These are phyloP conservation scores for Mycena vulgaris DNA, from an alignment of 768 basidiomycete species.

Conservation along the genomic window DNA sequence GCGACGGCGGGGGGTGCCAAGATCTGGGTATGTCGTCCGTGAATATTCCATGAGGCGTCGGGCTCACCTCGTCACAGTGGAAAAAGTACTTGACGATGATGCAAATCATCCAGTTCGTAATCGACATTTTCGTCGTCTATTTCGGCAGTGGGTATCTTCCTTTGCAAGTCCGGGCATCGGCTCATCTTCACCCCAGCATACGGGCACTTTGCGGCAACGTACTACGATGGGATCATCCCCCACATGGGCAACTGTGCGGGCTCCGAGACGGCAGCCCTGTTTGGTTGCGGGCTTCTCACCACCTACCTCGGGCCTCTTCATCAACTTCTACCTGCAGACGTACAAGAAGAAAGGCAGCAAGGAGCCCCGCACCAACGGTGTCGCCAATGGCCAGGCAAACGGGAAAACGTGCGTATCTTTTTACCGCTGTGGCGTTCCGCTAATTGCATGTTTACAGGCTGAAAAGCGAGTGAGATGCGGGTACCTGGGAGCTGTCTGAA, in stretches of 20 bases:
- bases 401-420: slow-evolving; percentile 50
- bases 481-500: background rate
- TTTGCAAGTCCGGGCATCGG: background rate
- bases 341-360: slow-evolving; percentile 73
- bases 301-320: slow-evolving; percentile 95
- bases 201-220: slow-evolving; percentile 81
- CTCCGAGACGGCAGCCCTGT: slow-evolving; percentile 87
- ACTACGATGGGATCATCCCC: slow-evolving; percentile 76
- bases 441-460: slow-evolving; percentile 38
- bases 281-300: slow-evolving; percentile 91
- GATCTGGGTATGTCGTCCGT: slow-evolving; percentile 83
- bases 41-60: slow-evolving; percentile 5
- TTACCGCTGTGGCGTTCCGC: background rate
- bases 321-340: slow-evolving; percentile 93
- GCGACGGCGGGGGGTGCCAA: slow-evolving; percentile 96
- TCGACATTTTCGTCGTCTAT: slow-evolving; percentile 93
- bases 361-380: slow-evolving; percentile 60
- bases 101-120: slow-evolving; percentile 97
- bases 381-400: slow-evolving; percentile 62
- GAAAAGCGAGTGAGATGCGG: slow-evolving; percentile 34
- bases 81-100: slow-evolving; percentile 97
- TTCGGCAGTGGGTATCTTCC: slow-evolving; percentile 85
- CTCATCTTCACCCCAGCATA: slow-evolving; percentile 67
- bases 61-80: slow-evolving; percentile 72
- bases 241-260: slow-evolving; percentile 88